Conservation (phyloP, 345 rosid species). For the Moricandia arvensis region DNA sequence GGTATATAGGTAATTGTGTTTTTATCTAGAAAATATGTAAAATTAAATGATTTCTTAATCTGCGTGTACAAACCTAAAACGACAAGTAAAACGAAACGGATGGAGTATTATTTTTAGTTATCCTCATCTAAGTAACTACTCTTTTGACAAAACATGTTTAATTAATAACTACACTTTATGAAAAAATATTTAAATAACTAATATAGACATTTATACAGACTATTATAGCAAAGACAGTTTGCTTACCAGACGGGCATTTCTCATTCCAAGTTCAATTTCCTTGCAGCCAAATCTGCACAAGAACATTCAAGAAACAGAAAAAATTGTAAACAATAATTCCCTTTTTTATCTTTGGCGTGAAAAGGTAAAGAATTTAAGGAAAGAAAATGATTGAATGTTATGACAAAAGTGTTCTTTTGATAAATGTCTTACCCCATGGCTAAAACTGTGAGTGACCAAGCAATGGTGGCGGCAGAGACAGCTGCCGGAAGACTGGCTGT, state of each 20-base stretch:
- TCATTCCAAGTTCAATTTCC: conserved; percentile 69
- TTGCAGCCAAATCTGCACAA: conserved; percentile 78
- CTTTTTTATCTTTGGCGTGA: not conserved
- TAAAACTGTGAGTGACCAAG: conserved; percentile 86
- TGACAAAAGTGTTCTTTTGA: not conserved
- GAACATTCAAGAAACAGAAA: not conserved
- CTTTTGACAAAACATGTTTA: not conserved
- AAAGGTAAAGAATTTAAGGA: not conserved
- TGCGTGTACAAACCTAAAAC: no score
- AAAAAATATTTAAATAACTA: not conserved
- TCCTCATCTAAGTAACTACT: not conserved
- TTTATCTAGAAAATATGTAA: no score
- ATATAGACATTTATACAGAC: not conserved
- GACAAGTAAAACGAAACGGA: no score
- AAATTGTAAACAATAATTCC: not conserved
- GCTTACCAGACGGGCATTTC: conserved; percentile 79
- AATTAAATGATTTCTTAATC: no score
- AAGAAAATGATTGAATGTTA: not conserved
- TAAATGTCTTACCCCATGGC: conserved; percentile 72
- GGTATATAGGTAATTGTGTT: no score
- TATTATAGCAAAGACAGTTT: not conserved
- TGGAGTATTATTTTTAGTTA: no score
- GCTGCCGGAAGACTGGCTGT: conserved; percentile 68
- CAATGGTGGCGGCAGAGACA: conserved; percentile 64
- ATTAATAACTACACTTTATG: not conserved